Evolutionary conservation across 2,329 filamentous ascomycete species (phyloP).

Genomic region (Penicillium decumbens): DNA sequence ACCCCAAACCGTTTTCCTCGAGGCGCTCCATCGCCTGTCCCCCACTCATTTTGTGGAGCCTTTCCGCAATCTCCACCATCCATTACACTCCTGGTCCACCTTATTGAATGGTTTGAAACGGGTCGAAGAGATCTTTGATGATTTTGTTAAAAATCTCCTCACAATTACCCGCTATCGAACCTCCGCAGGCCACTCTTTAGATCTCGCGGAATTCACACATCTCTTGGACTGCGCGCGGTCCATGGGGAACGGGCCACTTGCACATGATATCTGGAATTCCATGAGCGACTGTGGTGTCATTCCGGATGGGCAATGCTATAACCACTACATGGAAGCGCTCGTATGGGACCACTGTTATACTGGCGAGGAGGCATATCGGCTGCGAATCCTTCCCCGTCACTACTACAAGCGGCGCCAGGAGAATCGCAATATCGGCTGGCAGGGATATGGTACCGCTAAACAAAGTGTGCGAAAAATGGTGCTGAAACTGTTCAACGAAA

Average conservation of each 20-base stretch:
- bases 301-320: conserved; percentile 45
- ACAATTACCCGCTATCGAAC: conserved; percentile 39
- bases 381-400: conserved; percentile 32
- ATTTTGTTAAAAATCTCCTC: conserved; percentile 38
- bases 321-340: conserved; percentile 50
- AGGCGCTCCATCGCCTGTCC: conserved; percentile 60
- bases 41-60: conserved; percentile 50
- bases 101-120: conserved; percentile 41
- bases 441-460: conserved; percentile 29
- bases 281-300: conserved; percentile 30
- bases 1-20: conserved; percentile 56
- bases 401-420: conserved; percentile 29
- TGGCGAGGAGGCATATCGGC: conserved; percentile 38
- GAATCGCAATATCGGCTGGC: conserved; percentile 20
- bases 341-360: conserved; percentile 45
- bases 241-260: conserved; percentile 44
- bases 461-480: conserved; percentile 36
- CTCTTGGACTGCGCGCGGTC: conserved; percentile 51
- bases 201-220: conserved; percentile 49
- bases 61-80: conserved; percentile 45
- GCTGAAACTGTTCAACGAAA: conserved; percentile 44
- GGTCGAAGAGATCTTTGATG: conserved; percentile 36
- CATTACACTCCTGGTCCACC: conserved; percentile 49
- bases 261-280: conserved; percentile 45
- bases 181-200: conserved; percentile 35